Evolutionary conservation across 192 early-diverging fungal species (phyloP), one percentile per base, ranked within the genome.

Genomic region (Coemansia sp.): DNA sequence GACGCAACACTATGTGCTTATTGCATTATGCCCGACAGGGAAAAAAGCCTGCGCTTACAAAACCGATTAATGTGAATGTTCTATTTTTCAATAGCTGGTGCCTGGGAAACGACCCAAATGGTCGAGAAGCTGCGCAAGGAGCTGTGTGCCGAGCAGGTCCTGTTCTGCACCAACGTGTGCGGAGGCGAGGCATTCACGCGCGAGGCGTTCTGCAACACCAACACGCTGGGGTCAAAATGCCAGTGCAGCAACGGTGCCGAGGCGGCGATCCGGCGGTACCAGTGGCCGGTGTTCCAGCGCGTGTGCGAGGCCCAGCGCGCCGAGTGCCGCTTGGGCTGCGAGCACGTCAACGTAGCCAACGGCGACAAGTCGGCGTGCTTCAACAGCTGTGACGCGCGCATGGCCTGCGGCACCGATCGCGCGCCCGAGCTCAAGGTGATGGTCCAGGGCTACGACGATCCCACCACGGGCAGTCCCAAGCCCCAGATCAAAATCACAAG

Each of bases 231-330:
- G 4, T 69, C 73, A 46, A 76, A 76, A 35, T 76, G 73, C 55
- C 15, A 40, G 9, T 76, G 73, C 55, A 56, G 23, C 45, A 76
- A 76, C 27, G 73, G 73, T n/a, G 73, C 73, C 26, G 73, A 76
- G 15, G 54, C 67, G 2, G 58, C 67, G n/a, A 66, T 76, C 48
- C 66, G 48, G 38, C 66, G 73, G 54, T 62, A 69, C 53, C 73
- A 76, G 47, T 76, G 73, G 73, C 73, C 73, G 6, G 73, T 63
- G 17, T 76, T 70, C 73, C 73, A 70, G 62, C 73, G 73, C 34
- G 73, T 76, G 9, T 76, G 73, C 66, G 66, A 76, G 62, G 59
- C 67, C 1, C 62, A 65, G 22, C 62, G 66, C 27, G 40, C 60
- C 30, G 73, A 76, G 32, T 76, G 73, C 48, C 66, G 63, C 29